A percentile compares a stretch with the other conserved stretches of the same genome.
Conservation (phyloP, 1,284 basidiomycete species). For the Papiliotrema nemorosa region DNA sequence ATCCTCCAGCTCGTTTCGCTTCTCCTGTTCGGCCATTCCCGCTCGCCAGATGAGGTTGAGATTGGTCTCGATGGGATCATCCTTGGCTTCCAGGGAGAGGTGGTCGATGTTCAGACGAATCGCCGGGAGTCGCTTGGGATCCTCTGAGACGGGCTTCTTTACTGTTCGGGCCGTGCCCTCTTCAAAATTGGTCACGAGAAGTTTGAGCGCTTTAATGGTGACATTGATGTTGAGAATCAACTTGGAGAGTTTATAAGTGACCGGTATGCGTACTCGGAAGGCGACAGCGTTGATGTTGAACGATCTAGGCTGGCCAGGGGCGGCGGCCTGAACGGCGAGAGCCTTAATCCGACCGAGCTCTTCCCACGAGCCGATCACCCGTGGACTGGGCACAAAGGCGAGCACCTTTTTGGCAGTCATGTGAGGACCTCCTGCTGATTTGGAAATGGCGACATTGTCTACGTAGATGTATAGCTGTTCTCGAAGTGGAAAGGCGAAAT, state of each 20-base stretch:
- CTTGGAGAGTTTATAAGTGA: constrained; percentile 69
- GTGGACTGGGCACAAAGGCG: constrained; percentile 51
- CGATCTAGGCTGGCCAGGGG: constrained; percentile 10
- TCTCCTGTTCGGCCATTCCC: constrained; percentile 69
- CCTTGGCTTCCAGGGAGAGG: constrained; percentile 74
- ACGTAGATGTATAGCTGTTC: constrained; percentile 40
- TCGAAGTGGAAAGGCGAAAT: constrained; percentile 43
- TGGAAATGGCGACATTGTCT: constrained; percentile 22
- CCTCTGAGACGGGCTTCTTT: constrained; percentile 62
- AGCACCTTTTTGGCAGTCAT: constrained; percentile 46
- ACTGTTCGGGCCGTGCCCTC: constrained; percentile 23
- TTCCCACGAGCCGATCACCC: constrained; percentile 62
- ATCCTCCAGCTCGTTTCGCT: constrained; percentile 72
- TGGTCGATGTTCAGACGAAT: constrained; percentile 61
- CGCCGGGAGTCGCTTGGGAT: constrained; percentile 66
- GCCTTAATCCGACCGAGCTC: constrained; percentile 66
- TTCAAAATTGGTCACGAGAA: constrained; percentile 53
- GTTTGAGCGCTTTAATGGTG: constrained; percentile 64
- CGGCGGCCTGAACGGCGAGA: constrained; percentile 53
- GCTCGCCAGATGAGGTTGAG: constrained; percentile 74
- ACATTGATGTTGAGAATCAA: constrained; percentile 65
- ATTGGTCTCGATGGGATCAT: constrained; percentile 80
- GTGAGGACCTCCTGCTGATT: constrained; percentile 19
- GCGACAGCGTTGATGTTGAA: constrained; percentile 56
- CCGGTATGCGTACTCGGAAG: constrained; percentile 72